A percentile compares a stretch with the other conserved stretches of the same genome.
These are phyloP conservation scores for Dalbergia cochinchinensis DNA, from an alignment of 306 rosid genomes.

Conservation along the genomic window DNA sequence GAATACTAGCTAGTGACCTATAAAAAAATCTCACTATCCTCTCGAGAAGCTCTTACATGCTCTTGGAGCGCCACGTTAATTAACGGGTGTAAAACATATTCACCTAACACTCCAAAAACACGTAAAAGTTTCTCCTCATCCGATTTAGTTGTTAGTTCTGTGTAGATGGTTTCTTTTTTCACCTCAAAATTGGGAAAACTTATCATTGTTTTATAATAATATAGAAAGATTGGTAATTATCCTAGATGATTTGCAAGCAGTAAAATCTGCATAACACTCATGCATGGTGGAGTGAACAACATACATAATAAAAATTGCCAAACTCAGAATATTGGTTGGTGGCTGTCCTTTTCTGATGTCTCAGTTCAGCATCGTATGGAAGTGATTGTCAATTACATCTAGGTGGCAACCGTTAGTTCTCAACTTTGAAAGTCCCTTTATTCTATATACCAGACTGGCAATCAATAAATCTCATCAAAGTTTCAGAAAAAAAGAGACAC, in stretches of 20 bases:
- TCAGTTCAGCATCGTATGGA: background rate
- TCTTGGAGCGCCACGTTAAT: too few species aligned
- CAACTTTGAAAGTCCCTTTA: constrained; percentile 47
- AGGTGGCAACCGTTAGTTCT: constrained; percentile 39
- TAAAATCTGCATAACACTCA: background rate
- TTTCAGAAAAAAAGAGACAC: background rate
- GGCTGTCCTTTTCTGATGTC: constrained; percentile 29
- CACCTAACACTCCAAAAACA: too few species aligned
- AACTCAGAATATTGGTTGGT: constrained; percentile 11
- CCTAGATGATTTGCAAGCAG: background rate
- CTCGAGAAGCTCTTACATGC: too few species aligned
- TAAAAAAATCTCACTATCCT: too few species aligned
- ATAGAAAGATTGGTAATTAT: too few species aligned
- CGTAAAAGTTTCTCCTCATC: too few species aligned
- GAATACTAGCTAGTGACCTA: too few species aligned
- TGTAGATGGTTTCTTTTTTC: too few species aligned
- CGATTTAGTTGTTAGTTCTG: too few species aligned
- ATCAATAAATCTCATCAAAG: constrained; percentile 37
- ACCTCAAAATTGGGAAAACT: too few species aligned
- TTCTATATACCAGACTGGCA: constrained; percentile 35
- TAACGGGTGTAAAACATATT: too few species aligned
- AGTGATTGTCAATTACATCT: background rate
- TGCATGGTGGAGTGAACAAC: background rate
- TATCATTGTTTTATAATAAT: too few species aligned
- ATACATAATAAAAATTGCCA: background rate